Conservation (phyloP, 306 rosid species). For the Ceratonia siliqua region DNA sequence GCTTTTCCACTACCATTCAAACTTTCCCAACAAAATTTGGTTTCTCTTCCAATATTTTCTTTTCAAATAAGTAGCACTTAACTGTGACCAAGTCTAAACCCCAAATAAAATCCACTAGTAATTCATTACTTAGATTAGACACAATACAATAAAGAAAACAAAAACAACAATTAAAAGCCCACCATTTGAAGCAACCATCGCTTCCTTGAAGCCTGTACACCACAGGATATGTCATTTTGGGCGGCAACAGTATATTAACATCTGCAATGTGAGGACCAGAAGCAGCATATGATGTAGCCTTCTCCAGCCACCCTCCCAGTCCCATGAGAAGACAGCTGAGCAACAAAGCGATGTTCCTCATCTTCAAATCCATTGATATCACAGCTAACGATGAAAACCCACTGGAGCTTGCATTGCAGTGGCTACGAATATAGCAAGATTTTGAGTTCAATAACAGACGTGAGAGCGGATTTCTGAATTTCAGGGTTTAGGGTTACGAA, state of each 20-base stretch:
- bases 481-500: conserved; percentile 33
- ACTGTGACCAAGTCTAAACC: not conserved
- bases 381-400: not conserved
- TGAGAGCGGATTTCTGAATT: not conserved
- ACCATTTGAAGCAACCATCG: conserved; percentile 97
- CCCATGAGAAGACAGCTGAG: conserved; percentile 35
- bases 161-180: not conserved
- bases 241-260: conserved; percentile 80
- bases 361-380: conserved; percentile 12
- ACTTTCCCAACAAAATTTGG: not conserved
- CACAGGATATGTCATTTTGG: conserved; percentile 80
- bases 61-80: not conserved
- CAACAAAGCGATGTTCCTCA: conserved; percentile 31
- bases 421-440: not conserved
- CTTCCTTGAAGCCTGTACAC: conserved; percentile 89
- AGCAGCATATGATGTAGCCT: conserved; percentile 42
- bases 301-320: conserved; percentile 17
- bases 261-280: conserved; percentile 94
- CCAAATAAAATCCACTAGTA: not conserved
- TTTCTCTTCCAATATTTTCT: not conserved
- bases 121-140: not conserved
- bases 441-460: not conserved
- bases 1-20: not conserved
- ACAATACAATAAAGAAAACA: not conserved
- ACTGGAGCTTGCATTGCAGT: not conserved